Conservation (phyloP, 495 filamentous ascomycete species). For the Penicillium simplicissimum region DNA sequence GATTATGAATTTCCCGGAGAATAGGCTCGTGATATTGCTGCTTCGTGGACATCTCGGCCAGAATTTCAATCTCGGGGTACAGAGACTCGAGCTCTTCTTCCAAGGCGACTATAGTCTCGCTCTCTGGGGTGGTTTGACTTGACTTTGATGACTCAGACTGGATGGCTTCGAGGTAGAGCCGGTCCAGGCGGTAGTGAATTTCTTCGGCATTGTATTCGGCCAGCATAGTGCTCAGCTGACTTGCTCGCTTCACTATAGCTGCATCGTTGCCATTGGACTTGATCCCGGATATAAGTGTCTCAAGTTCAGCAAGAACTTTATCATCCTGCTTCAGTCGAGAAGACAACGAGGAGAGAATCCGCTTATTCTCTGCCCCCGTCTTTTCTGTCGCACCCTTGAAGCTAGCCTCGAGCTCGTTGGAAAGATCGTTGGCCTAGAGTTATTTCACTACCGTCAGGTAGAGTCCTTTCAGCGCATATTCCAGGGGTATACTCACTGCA, state of each 20-base stretch:
- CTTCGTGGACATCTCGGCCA: slow-evolving; percentile 62
- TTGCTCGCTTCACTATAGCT: slow-evolving; percentile 30
- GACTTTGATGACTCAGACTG: slow-evolving; percentile 6
- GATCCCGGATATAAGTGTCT: slow-evolving; percentile 31
- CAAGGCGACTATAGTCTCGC: slow-evolving; percentile 36
- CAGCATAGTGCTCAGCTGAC: slow-evolving; percentile 30
- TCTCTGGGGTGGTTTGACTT: background rate
- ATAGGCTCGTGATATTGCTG: slow-evolving; percentile 62
- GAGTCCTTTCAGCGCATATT: background rate
- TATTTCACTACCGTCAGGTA: background rate
- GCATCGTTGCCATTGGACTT: slow-evolving; percentile 34
- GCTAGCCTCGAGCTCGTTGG: slow-evolving; percentile 32
- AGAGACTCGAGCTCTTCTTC: slow-evolving; percentile 62
- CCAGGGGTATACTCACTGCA: slow-evolving; percentile 24
- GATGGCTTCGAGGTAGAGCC: slow-evolving; percentile 42
- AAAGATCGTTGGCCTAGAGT: slow-evolving; percentile 36
- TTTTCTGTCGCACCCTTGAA: slow-evolving; percentile 37
- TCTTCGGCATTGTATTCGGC: slow-evolving; percentile 39
- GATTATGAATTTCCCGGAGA: slow-evolving; percentile 41
- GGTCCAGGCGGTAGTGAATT: slow-evolving; percentile 47
- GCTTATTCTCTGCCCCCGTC: slow-evolving; percentile 34
- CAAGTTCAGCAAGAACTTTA: slow-evolving; percentile 30
- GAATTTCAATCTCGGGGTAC: slow-evolving; percentile 61
- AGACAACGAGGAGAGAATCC: slow-evolving; percentile 37
- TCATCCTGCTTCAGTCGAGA: slow-evolving; percentile 44